These are phyloP conservation scores for Dacryopinax primogenitus DNA, from an alignment of 768 basidiomycete species.

Conservation along the genomic window DNA sequence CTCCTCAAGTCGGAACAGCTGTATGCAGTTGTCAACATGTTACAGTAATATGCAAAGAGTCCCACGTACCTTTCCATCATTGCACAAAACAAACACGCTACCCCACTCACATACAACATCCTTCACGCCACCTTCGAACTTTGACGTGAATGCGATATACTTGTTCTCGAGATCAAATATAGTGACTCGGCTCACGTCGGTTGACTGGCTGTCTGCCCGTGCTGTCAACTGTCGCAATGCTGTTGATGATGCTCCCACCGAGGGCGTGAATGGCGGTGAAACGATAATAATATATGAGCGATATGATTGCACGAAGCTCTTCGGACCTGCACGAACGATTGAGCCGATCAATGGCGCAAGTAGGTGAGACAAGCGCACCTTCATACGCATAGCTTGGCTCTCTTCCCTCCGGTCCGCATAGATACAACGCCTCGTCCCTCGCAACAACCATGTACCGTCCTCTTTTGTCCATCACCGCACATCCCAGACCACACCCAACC, in stretches of 20 bases:
- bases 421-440: conserved; percentile 81
- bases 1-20: conserved; percentile 60
- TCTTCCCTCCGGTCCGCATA: conserved; percentile 67
- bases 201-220: conserved; percentile 26
- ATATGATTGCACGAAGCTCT: conserved; percentile 63
- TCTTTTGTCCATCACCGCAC: conserved; percentile 66
- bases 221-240: conserved; percentile 65
- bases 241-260: conserved; percentile 50
- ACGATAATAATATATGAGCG: conserved; percentile 81
- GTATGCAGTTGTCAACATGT: not conserved
- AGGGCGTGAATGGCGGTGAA: conserved; percentile 66
- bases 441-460: conserved; percentile 70
- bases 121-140: conserved; percentile 70
- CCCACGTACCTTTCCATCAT: conserved; percentile 55
- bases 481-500: conserved; percentile 70
- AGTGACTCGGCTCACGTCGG: conserved; percentile 64
- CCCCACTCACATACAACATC: conserved; percentile 75
- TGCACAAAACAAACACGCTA: conserved; percentile 61
- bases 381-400: conserved; percentile 85
- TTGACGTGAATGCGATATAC: conserved; percentile 68
- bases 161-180: conserved; percentile 90
- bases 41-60: not conserved
- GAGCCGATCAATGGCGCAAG: not conserved
- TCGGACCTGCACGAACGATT: conserved; percentile 40
- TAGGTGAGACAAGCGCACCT: conserved; percentile 36